These are phyloP conservation scores for Bacidia rubella DNA, from an alignment of 495 filamentous ascomycete genomes.

Conservation along the genomic window DNA sequence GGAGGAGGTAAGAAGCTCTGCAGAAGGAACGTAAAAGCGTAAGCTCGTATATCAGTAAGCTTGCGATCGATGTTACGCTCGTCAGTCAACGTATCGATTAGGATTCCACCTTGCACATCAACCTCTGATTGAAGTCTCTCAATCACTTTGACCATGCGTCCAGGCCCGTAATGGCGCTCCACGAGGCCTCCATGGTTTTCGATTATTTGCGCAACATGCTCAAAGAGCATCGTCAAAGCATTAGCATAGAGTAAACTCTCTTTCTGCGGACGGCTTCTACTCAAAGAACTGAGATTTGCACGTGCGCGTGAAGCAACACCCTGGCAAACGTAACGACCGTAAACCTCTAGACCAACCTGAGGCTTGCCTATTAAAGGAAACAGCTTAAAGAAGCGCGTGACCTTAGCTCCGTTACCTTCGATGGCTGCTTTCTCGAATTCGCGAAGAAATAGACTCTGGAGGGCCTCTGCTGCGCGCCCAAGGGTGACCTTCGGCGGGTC, in stretches of 20 bases:
- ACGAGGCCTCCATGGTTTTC: constrained; percentile 82
- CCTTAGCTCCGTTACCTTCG: constrained; percentile 69
- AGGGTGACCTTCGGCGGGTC: constrained; percentile 81
- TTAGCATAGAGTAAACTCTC: constrained; percentile 86
- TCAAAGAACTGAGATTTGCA: constrained; percentile 54
- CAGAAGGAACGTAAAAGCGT: constrained; percentile 91
- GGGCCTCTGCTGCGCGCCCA: constrained; percentile 68
- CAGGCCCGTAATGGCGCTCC: constrained; percentile 79
- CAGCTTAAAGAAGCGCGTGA: constrained; percentile 94
- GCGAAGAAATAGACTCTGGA: constrained; percentile 78
- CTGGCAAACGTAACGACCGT: constrained; percentile 88
- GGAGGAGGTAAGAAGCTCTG: constrained; percentile 78
- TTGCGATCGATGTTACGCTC: constrained; percentile 71
- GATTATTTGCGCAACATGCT: constrained; percentile 92
- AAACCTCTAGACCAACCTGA: constrained; percentile 83
- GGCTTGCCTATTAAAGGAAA: constrained; percentile 89
- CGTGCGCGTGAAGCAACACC: constrained; percentile 77
- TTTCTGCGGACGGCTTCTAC: constrained; percentile 42
- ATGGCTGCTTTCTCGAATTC: constrained; percentile 90
- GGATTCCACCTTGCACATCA: constrained; percentile 93
- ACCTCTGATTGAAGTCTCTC: constrained; percentile 87
- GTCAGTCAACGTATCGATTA: constrained; percentile 89
- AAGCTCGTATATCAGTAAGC: constrained; percentile 87
- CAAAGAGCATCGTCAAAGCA: constrained; percentile 80
- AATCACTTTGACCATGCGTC: constrained; percentile 93